These are phyloP conservation scores for Prunus yedoensis DNA, from an alignment of 331 rosid species.

Conservation along the genomic window DNA sequence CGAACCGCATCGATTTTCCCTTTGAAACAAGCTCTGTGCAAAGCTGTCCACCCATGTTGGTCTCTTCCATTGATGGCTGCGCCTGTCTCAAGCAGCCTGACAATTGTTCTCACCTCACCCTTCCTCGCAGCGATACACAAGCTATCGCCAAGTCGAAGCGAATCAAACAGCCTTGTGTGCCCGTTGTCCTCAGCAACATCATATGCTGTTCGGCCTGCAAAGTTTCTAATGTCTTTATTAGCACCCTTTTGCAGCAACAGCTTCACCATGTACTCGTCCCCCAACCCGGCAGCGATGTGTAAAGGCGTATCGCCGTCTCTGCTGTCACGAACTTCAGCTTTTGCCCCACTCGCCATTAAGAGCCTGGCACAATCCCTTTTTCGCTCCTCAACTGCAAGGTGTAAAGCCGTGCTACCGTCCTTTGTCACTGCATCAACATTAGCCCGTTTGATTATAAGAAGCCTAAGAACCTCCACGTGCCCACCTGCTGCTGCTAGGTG, in stretches of 20 bases:
- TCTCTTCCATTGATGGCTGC: constrained; percentile 63
- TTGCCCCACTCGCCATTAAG: constrained; percentile 58
- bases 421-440: constrained; percentile 47
- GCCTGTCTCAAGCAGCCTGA: constrained; percentile 50
- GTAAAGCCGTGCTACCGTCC: constrained; percentile 73
- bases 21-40: constrained; percentile 75
- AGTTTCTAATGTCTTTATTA: constrained; percentile 59
- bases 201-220: constrained; percentile 48
- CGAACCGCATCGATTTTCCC: constrained; percentile 51
- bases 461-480: constrained; percentile 66
- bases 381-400: constrained; percentile 57
- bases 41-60: constrained; percentile 79
- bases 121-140: constrained; percentile 62
- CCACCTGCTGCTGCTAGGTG: constrained; percentile 59
- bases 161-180: constrained; percentile 50
- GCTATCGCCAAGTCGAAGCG: constrained; percentile 60
- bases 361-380: constrained; percentile 59
- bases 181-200: constrained; percentile 66
- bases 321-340: constrained; percentile 35
- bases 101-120: constrained; percentile 62
- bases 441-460: constrained; percentile 71
- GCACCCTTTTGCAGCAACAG: constrained; percentile 69
- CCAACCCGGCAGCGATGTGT: constrained; percentile 61
- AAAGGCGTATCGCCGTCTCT: constrained; percentile 66
- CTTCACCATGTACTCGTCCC: constrained; percentile 77